phyloP scores from a whole-genome alignment of 1,284 basidiomycete species.

The Moesziomyces sp. region DNA sequence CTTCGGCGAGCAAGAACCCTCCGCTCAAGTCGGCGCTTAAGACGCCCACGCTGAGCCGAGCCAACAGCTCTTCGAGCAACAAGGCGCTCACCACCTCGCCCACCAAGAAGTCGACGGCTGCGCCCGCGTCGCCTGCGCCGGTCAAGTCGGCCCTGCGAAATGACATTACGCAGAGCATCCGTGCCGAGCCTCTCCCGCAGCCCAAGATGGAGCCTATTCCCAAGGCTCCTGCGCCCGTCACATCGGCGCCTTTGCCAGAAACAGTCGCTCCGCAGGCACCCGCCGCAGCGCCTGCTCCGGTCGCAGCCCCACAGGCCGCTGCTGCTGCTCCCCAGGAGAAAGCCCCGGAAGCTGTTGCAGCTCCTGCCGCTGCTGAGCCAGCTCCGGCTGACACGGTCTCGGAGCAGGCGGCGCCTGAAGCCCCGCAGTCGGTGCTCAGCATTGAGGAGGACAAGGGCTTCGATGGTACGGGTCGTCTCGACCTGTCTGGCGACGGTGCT shows the following conservation, averaged over 20 bases:
- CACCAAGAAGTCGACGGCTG: slow-evolving; percentile 25
- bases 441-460: slow-evolving; percentile 57
- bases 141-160: slow-evolving; percentile 39
- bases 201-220: slow-evolving; percentile 53
- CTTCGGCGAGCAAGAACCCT: slow-evolving; percentile 46
- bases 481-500: slow-evolving; percentile 22
- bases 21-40: slow-evolving; percentile 62
- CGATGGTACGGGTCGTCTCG: slow-evolving; percentile 62
- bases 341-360: neutral
- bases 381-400: neutral
- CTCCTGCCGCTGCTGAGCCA: neutral
- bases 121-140: slow-evolving; percentile 3
- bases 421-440: slow-evolving; percentile 45
- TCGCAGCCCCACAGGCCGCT: slow-evolving; percentile 4
- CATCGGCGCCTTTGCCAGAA: slow-evolving; percentile 34
- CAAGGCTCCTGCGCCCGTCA: slow-evolving; percentile 45
- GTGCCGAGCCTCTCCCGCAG: slow-evolving; percentile 30
- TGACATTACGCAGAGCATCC: slow-evolving; percentile 41
- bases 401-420: slow-evolving; percentile 2
- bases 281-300: neutral
- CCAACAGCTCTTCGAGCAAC: slow-evolving; percentile 35
- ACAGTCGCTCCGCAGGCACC: slow-evolving; percentile 4
- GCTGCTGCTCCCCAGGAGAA: neutral
- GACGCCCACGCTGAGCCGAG: slow-evolving; percentile 38
- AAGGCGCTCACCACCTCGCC: slow-evolving; percentile 23